Evolutionary conservation across 2,329 filamentous ascomycete species (phyloP).

Genomic region (Colletotrichum sublineola): DNA sequence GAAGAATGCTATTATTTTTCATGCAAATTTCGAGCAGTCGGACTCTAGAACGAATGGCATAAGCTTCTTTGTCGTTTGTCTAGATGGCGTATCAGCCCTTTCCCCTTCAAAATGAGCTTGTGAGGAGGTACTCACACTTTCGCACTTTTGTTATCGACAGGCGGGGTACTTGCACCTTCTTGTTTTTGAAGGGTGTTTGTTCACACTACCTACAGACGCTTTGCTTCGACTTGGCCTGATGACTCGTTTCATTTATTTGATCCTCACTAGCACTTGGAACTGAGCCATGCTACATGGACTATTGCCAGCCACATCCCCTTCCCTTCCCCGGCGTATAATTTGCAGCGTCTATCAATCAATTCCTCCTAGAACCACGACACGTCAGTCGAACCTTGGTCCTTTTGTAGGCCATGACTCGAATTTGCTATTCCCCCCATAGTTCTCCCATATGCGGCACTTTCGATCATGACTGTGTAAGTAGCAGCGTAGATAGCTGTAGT

Average conservation of each 20-base stretch:
- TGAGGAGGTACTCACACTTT: not conserved
- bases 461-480: not conserved
- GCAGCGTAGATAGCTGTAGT: not conserved
- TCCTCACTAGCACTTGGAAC: not conserved
- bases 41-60: not conserved
- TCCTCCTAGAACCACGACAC: not conserved
- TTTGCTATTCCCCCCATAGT: not conserved
- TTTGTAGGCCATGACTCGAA: not conserved
- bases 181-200: no score
- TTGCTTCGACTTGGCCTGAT: not conserved
- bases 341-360: not conserved
- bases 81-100: not conserved
- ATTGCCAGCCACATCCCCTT: not conserved
- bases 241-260: not conserved
- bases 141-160: not conserved
- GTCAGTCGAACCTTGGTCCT: not conserved
- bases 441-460: not conserved
- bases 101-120: not conserved
- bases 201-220: not conserved
- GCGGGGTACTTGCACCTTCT: no score
- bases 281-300: not conserved
- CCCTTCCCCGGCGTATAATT: not conserved
- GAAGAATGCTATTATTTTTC: constrained; percentile 17
- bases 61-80: not conserved
- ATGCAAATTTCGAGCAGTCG: not conserved